phyloP scores from a whole-genome alignment of 495 filamentous ascomycete species.

The Xylaria acuta region DNA sequence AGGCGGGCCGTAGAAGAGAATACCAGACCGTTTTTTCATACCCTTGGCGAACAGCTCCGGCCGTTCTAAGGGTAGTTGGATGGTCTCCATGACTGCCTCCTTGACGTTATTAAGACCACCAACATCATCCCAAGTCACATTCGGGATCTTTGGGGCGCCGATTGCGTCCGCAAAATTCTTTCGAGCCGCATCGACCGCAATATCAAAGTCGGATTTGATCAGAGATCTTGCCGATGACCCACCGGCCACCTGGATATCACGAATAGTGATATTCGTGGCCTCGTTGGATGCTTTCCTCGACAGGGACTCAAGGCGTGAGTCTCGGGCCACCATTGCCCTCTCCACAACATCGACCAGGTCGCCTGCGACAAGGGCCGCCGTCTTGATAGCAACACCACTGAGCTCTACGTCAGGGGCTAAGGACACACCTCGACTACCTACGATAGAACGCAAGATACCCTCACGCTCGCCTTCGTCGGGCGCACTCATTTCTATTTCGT shows the following conservation, averaged over 20 bases:
- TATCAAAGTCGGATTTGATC: constrained; percentile 85
- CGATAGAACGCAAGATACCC: constrained; percentile 77
- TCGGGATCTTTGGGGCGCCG: constrained; percentile 96
- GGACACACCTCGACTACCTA: constrained; percentile 74
- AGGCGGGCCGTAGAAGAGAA: constrained; percentile 96
- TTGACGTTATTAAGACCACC: constrained; percentile 93
- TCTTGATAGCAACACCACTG: constrained; percentile 85
- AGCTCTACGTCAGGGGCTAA: constrained; percentile 83
- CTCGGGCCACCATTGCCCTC: constrained; percentile 77
- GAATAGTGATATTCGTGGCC: constrained; percentile 62
- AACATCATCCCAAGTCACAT: constrained; percentile 95
- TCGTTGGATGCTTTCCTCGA: constrained; percentile 50
- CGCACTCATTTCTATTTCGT: constrained; percentile 92
- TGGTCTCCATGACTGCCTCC: constrained; percentile 94
- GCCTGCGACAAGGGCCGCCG: constrained; percentile 91
- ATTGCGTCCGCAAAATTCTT: constrained; percentile 98
- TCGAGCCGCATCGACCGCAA: constrained; percentile 88
- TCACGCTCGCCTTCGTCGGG: constrained; percentile 93
- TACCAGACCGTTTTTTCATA: constrained; percentile 98
- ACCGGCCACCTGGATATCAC: constrained; percentile 89
- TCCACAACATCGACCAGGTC: constrained; percentile 95
- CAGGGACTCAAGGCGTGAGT: constrained; percentile 73
- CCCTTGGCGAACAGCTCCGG: constrained; percentile 97
- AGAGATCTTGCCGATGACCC: constrained; percentile 77
- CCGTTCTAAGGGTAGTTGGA: constrained; percentile 88